These are phyloP conservation scores for Saccharomycopsis fibuligera DNA, from an alignment of 805 yeast genomes.

Conservation along the genomic window DNA sequence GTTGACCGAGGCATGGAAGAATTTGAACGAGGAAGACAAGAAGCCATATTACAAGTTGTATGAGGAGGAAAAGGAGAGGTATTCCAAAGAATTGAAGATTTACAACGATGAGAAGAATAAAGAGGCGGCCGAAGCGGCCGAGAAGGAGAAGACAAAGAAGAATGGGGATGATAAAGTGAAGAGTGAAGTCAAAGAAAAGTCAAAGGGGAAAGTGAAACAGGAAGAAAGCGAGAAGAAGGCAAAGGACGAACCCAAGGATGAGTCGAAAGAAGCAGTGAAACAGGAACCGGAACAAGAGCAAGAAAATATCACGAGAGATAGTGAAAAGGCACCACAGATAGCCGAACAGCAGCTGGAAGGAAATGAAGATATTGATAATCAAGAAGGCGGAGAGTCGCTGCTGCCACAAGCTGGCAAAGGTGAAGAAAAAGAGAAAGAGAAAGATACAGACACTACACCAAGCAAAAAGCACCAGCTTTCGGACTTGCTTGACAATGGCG, in stretches of 20 bases:
- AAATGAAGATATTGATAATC: too few relatives aligned
- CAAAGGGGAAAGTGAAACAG: background rate
- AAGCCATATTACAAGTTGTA: conserved; percentile 69
- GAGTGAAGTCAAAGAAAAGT: background rate
- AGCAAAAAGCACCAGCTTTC: background rate
- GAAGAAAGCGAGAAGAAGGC: background rate
- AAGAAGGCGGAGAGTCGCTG: background rate
- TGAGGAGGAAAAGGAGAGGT: conserved; percentile 73
- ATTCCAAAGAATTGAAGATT: conserved; percentile 61
- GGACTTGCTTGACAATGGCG: background rate
- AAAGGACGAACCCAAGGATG: background rate
- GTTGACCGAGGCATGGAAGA: conserved; percentile 83
- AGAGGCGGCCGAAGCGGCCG: conserved; percentile 2
- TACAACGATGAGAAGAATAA: conserved; percentile 30
- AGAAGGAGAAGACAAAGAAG: background rate
- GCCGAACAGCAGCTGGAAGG: too few relatives aligned
- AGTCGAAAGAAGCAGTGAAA: background rate
- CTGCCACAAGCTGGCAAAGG: background rate
- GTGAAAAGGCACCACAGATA: too few relatives aligned
- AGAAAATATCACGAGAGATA: too few relatives aligned
- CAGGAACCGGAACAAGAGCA: background rate
- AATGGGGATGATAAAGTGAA: background rate
- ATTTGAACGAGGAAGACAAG: conserved; percentile 58
- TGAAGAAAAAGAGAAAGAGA: background rate
- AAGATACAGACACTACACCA: background rate